Evolutionary conservation across 768 basidiomycete species (phyloP).

Genomic region (Pholiota microspora): DNA sequence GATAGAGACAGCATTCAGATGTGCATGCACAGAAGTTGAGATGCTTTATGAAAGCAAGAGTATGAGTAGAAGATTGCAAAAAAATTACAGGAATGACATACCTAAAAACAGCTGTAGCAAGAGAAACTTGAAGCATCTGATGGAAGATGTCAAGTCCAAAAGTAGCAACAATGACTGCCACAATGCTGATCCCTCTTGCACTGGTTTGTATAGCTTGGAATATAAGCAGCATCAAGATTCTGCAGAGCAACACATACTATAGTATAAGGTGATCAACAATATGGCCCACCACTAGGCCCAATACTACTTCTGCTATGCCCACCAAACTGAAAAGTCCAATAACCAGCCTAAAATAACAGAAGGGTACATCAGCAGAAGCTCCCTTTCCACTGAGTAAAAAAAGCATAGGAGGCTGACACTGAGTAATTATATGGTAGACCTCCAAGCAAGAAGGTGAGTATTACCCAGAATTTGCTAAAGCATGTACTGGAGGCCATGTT

Average conservation of each 20-base stretch:
- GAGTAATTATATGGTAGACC: slow-evolving; percentile 75
- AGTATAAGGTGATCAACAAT: slow-evolving; percentile 69
- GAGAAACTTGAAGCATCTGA: too few species aligned
- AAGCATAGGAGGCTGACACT: slow-evolving; percentile 47
- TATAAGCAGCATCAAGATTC: too few species aligned
- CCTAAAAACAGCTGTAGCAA: too few species aligned
- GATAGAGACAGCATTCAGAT: slow-evolving; percentile 72
- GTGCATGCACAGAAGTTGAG: too few species aligned
- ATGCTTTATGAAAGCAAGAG: too few species aligned
- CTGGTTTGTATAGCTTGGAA: too few species aligned
- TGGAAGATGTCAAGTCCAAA: too few species aligned
- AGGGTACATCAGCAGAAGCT: not conserved
- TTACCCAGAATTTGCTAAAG: slow-evolving; percentile 64
- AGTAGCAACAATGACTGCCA: too few species aligned
- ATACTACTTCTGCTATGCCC: slow-evolving; percentile 67
- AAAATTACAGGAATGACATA: slow-evolving; percentile 60
- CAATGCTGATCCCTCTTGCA: too few species aligned
- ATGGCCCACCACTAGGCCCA: slow-evolving; percentile 68
- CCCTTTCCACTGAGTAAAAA: not conserved
- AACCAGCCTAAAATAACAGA: slow-evolving; percentile 30
- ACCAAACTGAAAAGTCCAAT: slow-evolving; percentile 77
- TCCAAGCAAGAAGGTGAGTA: slow-evolving; percentile 69
- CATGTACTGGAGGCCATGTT: slow-evolving; percentile 60
- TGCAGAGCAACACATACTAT: slow-evolving; percentile 76
- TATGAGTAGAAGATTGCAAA: too few species aligned